Percentiles rank a stretch among this genome's conserved stretches.
Evolutionary conservation across 495 filamentous ascomycete species (phyloP).

Genomic region (Aspergillus asperescens): DNA sequence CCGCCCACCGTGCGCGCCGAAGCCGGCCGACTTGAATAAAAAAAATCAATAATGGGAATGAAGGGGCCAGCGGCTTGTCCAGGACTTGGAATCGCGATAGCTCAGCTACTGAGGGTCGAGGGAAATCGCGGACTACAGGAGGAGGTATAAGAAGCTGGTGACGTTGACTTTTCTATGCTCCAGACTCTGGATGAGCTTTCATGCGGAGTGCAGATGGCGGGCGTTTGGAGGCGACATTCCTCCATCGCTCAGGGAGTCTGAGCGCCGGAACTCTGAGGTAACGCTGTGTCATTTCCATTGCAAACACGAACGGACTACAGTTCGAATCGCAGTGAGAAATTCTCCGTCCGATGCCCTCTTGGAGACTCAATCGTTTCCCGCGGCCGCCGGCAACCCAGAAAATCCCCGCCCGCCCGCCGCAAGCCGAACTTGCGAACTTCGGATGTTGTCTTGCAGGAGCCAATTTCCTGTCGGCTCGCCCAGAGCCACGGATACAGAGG

Average conservation of each 20-base stretch:
- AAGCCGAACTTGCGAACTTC: conserved; percentile 12
- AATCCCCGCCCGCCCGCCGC: conserved; percentile 14
- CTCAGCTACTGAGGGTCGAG: not conserved
- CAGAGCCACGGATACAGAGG: not conserved
- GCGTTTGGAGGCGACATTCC: conserved; percentile 6
- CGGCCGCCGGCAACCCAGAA: conserved; percentile 10
- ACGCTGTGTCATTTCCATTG: conserved; percentile 3
- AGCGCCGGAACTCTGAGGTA: too few relatives aligned
- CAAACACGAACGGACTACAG: not conserved
- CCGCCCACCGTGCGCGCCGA: conserved; percentile 33
- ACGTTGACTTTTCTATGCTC: conserved; percentile 5
- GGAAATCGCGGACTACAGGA: not conserved
- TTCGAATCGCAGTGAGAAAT: not conserved
- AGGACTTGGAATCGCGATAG: not conserved
- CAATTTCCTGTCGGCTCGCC: not conserved
- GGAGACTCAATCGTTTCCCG: conserved; percentile 2
- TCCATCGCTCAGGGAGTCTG: too few relatives aligned
- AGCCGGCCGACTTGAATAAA: conserved; percentile 34
- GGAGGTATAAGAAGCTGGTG: conserved; percentile 2
- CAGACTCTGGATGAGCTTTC: not conserved
- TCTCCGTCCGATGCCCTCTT: not conserved
- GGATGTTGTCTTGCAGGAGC: conserved; percentile 7
- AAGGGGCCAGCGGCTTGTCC: not conserved
- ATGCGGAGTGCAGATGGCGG: conserved; percentile 7
- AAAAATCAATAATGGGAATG: conserved; percentile 5